phyloP scores from a whole-genome alignment of 177 flowering plant species.

The Telopea speciosissima region DNA sequence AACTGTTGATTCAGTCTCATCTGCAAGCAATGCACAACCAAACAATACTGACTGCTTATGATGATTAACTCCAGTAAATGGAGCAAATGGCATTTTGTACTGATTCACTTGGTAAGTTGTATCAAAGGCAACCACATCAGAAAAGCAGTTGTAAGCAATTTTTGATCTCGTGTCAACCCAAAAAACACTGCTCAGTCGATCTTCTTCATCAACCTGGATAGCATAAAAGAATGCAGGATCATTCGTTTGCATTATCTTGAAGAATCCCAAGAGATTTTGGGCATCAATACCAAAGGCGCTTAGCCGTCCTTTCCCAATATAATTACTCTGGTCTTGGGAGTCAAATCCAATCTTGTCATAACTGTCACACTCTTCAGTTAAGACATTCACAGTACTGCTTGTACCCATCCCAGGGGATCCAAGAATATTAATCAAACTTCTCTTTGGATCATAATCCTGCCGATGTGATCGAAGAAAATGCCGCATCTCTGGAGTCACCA shows the following conservation, averaged over 20 bases:
- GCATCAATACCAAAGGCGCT: slow-evolving; percentile 33
- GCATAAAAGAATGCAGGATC: slow-evolving; percentile 42
- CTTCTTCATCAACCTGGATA: slow-evolving; percentile 17
- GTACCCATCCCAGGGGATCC: slow-evolving; percentile 12
- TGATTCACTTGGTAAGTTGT: slow-evolving; percentile 45
- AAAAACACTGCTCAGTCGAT: slow-evolving; percentile 8
- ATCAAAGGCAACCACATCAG: slow-evolving; percentile 39
- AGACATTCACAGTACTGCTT: slow-evolving; percentile 9
- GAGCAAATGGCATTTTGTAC: slow-evolving; percentile 50
- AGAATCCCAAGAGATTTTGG: slow-evolving; percentile 25
- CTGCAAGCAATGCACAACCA: slow-evolving; percentile 57
- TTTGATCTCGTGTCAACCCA: slow-evolving; percentile 20
- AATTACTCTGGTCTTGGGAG: slow-evolving; percentile 15
- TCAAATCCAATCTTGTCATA: slow-evolving; percentile 14
- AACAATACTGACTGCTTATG: slow-evolving; percentile 60
- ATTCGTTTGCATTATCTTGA: slow-evolving; percentile 25
- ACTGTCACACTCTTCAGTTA: slow-evolving; percentile 13
- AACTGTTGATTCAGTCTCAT: slow-evolving; percentile 60
- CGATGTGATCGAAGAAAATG: slow-evolving; percentile 31
- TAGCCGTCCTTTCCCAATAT: slow-evolving; percentile 26
- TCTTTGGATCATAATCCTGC: slow-evolving; percentile 16
- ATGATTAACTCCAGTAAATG: slow-evolving; percentile 62
- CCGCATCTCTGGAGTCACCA: slow-evolving; percentile 30
- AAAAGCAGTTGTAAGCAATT: slow-evolving; percentile 17
- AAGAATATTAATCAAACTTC: slow-evolving; percentile 8